Conservation (phyloP, 169 alveolate genomes). For the Eimeria acervulina region DNA sequence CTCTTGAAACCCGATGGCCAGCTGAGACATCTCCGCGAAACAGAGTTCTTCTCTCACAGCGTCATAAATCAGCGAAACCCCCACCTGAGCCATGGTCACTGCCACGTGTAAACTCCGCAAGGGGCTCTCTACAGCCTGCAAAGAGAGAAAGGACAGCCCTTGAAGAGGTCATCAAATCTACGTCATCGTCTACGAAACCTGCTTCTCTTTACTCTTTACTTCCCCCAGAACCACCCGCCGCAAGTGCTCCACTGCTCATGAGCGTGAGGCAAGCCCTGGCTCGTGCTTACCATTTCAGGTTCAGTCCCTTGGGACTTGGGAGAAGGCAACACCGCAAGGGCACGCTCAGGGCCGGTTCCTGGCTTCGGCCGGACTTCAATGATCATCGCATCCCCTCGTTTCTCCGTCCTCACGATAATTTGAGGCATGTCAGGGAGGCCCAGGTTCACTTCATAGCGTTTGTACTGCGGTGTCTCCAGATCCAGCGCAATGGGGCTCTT, state of each 20-base stretch:
- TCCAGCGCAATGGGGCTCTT: constrained; percentile 89
- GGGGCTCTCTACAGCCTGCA: constrained; percentile 65
- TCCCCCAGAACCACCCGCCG: not conserved
- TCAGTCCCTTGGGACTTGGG: constrained; percentile 27
- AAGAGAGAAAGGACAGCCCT: not conserved
- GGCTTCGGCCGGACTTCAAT: constrained; percentile 84
- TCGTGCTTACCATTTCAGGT: constrained; percentile 4
- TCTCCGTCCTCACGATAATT: constrained; percentile 85
- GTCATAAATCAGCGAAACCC: constrained; percentile 91
- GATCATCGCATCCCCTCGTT: constrained; percentile 86
- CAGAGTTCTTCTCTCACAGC: constrained; percentile 91
- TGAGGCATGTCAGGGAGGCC: constrained; percentile 79
- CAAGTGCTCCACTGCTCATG: not conserved
- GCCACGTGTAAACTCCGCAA: constrained; percentile 74
- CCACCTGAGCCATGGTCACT: constrained; percentile 86
- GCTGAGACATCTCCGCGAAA: constrained; percentile 90
- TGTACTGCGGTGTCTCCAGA: constrained; percentile 84
- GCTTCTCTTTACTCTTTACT: not conserved
- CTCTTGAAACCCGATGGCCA: constrained; percentile 88
- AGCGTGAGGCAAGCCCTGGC: not conserved
- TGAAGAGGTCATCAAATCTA: not conserved
- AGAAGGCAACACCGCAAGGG: constrained; percentile 19
- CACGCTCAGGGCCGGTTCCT: constrained; percentile 70
- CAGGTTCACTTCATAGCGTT: constrained; percentile 81
- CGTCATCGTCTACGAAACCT: not conserved